Percentiles rank a stretch among this genome's conserved stretches.
These are phyloP conservation scores for Viola odorata DNA, from an alignment of 345 rosid genomes.

Conservation along the genomic window DNA sequence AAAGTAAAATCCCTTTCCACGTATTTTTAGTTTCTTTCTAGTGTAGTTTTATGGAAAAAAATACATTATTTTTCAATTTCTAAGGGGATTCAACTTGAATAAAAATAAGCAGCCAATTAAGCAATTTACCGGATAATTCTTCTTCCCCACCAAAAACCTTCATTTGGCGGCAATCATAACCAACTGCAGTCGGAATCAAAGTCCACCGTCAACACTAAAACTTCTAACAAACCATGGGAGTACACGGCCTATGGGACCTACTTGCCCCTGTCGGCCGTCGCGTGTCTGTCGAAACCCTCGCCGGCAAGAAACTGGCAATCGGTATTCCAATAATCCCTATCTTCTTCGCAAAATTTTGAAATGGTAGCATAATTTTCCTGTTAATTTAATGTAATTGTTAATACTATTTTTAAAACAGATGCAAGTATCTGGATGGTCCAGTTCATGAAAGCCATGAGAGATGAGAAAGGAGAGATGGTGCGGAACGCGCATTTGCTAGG, in stretches of 20 bases:
- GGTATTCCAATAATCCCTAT: conserved; percentile 36
- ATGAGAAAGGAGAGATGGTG: conserved; percentile 90
- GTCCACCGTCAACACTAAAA: too few relatives aligned
- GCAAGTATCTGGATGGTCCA: conserved; percentile 99
- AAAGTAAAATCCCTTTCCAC: background rate
- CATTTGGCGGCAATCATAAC: conserved; percentile 17
- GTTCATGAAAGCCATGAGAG: conserved; percentile 97
- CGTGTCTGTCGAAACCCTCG: conserved; percentile 87
- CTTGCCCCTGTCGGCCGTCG: conserved; percentile 93
- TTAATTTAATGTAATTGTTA: background rate
- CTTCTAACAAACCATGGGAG: conserved; percentile 40
- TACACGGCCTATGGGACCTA: conserved; percentile 78
- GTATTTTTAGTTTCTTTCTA: too few relatives aligned
- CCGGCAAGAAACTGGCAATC: conserved; percentile 79
- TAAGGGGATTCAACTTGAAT: too few relatives aligned
- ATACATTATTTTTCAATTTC: too few relatives aligned
- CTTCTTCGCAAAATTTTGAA: background rate
- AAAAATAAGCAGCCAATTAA: too few relatives aligned
- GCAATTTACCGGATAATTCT: background rate
- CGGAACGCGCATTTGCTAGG: conserved; percentile 88
- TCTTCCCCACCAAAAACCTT: background rate
- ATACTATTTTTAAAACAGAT: conserved; percentile 30
- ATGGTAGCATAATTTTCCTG: too few relatives aligned
- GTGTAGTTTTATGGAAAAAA: too few relatives aligned
- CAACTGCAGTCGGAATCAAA: background rate